phyloP scores from a whole-genome alignment of 1,284 basidiomycete genomes.

The Sutorius eximius region DNA sequence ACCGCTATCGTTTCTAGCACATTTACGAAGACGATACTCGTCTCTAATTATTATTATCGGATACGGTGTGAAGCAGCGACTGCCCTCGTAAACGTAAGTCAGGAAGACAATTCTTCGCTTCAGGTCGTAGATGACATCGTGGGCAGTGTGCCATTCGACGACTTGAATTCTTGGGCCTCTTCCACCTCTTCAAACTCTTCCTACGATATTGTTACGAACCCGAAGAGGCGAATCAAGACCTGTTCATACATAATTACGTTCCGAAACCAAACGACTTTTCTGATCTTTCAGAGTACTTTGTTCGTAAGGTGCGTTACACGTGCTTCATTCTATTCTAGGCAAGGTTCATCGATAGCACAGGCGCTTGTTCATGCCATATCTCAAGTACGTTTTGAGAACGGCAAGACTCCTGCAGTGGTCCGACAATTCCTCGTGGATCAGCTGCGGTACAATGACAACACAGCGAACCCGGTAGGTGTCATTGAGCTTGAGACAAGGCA shows the following conservation, averaged over 20 bases:
- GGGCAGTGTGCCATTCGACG: constrained; percentile 76
- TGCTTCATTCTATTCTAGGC: not conserved
- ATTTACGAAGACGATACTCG: constrained; percentile 90
- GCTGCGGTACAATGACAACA: constrained; percentile 93
- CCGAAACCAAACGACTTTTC: constrained; percentile 94
- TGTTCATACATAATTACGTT: constrained; percentile 82
- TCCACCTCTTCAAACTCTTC: constrained; percentile 96
- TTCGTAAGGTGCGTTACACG: constrained; percentile 70
- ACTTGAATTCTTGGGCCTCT: constrained; percentile 87
- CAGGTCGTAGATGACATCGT: constrained; percentile 11
- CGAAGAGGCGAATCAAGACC: constrained; percentile 72
- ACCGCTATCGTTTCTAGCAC: constrained; percentile 91
- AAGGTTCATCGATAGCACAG: constrained; percentile 37
- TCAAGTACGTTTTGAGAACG: constrained; percentile 81
- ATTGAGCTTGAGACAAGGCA: not conserved
- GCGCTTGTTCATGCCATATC: constrained; percentile 81
- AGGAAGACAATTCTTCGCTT: constrained; percentile 2
- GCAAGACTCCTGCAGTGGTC: constrained; percentile 86
- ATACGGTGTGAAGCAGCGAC: constrained; percentile 93
- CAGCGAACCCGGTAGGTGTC: constrained; percentile 74
- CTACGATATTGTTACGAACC: constrained; percentile 91
- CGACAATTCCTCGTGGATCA: constrained; percentile 90
- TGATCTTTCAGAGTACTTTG: constrained; percentile 90
- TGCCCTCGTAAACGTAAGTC: constrained; percentile 79
- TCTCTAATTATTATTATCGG: constrained; percentile 96